phyloP scores from a whole-genome alignment of 2,329 filamentous ascomycete genomes.

The Didymosphaeria variabile region DNA sequence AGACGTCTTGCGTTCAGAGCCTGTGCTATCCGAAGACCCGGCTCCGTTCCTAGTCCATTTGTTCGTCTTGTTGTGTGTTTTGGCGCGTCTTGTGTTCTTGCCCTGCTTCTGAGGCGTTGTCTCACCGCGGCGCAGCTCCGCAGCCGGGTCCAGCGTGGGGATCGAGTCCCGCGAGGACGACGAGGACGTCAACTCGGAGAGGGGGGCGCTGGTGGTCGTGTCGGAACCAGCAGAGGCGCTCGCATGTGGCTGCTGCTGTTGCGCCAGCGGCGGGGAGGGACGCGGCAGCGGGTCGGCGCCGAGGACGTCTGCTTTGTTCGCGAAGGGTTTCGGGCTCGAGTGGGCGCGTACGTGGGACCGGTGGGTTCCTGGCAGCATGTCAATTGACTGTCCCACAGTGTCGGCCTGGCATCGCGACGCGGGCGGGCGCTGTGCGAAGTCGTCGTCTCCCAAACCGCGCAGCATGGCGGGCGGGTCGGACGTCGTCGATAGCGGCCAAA shows the following conservation, averaged over 20 bases:
- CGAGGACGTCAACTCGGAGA: slow-evolving; percentile 42
- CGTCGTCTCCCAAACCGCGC: slow-evolving; percentile 24
- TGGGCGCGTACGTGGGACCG: slow-evolving; percentile 23
- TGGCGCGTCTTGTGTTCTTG: slow-evolving; percentile 38
- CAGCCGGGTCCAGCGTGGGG: slow-evolving; percentile 26
- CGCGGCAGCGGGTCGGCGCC: background rate
- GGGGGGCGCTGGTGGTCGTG: slow-evolving; percentile 35
- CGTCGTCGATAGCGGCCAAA: slow-evolving; percentile 31
- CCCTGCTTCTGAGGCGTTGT: slow-evolving; percentile 39
- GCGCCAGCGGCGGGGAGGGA: slow-evolving; percentile 15
- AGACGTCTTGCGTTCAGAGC: slow-evolving; percentile 34
- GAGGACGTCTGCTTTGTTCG: slow-evolving; percentile 37
- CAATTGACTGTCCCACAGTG: slow-evolving; percentile 29
- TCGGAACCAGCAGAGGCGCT: slow-evolving; percentile 36
- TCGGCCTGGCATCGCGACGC: slow-evolving; percentile 14
- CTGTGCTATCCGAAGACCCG: slow-evolving; percentile 40
- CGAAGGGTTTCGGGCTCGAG: slow-evolving; percentile 7
- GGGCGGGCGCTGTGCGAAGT: slow-evolving; percentile 21
- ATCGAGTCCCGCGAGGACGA: slow-evolving; percentile 41
- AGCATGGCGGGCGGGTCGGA: slow-evolving; percentile 28
- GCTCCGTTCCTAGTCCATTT: slow-evolving; percentile 42
- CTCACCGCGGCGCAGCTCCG: slow-evolving; percentile 31
- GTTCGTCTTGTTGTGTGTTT: slow-evolving; percentile 36
- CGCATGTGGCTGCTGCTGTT: slow-evolving; percentile 37
- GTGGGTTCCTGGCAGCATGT: slow-evolving; percentile 32